phyloP scores from a whole-genome alignment of 352 stramenopile genomes.

The Globisporangium nodosum region DNA sequence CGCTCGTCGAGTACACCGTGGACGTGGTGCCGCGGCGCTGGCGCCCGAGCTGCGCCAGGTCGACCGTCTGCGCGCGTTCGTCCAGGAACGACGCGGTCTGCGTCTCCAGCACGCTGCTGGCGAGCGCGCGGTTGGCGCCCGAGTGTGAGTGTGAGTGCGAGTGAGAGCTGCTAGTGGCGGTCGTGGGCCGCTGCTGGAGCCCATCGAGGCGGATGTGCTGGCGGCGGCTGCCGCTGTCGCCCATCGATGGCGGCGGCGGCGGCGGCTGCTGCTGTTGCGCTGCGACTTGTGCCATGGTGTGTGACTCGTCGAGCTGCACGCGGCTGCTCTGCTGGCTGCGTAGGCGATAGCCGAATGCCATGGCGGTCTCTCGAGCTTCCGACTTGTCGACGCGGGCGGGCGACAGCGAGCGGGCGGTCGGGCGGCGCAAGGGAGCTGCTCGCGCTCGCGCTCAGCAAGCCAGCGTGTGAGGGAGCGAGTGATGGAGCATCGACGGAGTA shows the following conservation, averaged over 20 bases:
- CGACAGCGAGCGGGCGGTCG: background rate
- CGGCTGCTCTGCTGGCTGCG: slow-evolving; percentile 10
- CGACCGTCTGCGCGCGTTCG: slow-evolving; percentile 1
- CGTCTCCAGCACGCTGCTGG: slow-evolving; percentile 3
- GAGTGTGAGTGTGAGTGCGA: too few relatives aligned
- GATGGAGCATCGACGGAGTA: too few relatives aligned
- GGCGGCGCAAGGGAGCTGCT: background rate
- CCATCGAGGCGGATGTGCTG: slow-evolving; percentile 10
- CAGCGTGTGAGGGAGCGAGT: too few relatives aligned
- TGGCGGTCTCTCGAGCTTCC: background rate
- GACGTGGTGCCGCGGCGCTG: slow-evolving; percentile 6
- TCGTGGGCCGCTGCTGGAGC: slow-evolving; percentile 1
- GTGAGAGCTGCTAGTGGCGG: background rate
- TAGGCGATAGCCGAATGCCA: slow-evolving; percentile 14
- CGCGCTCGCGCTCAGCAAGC: too few relatives aligned
- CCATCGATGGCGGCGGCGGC: background rate
- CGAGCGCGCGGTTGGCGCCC: background rate
- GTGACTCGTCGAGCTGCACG: background rate
- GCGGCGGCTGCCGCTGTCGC: background rate
- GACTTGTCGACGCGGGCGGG: background rate
- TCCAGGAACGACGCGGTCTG: slow-evolving; percentile 2
- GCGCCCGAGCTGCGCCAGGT: slow-evolving; percentile 1
- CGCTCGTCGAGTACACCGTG: slow-evolving; percentile 6
- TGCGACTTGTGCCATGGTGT: background rate
- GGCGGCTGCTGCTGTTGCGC: background rate